Evolutionary conservation across 495 filamentous ascomycete species (phyloP).

Genomic region (Chaetomium tenue): DNA sequence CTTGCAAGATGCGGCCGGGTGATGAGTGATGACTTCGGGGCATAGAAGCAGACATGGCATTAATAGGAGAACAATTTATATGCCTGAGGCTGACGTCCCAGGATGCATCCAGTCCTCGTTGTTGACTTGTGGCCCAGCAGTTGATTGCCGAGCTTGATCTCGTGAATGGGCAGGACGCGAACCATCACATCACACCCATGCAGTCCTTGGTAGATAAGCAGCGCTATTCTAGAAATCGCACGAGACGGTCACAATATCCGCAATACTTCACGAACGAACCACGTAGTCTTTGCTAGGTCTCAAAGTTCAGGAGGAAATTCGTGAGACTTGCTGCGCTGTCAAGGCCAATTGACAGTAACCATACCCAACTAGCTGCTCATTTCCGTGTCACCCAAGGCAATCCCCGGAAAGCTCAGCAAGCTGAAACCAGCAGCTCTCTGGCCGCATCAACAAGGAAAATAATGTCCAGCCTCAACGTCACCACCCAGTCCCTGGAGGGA

Average conservation of each 20-base stretch:
- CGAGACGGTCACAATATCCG: conserved; percentile 24
- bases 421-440: neutral
- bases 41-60: conserved; percentile 27
- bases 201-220: neutral
- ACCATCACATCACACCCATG: neutral
- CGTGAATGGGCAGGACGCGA: conserved; percentile 24
- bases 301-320: too few species aligned
- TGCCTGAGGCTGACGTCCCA: neutral
- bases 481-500: conserved; percentile 43
- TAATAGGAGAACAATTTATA: conserved; percentile 9
- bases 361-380: neutral
- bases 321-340: neutral
- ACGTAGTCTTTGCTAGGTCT: too few species aligned
- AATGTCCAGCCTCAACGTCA: conserved; percentile 48
- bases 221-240: neutral
- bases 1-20: conserved; percentile 6
- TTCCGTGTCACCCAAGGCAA: neutral
- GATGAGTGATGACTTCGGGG: conserved; percentile 22
- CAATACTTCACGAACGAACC: conserved; percentile 20
- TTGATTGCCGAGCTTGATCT: conserved; percentile 23
- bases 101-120: neutral
- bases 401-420: conserved; percentile 20
- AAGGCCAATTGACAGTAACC: conserved; percentile 23
- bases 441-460: conserved; percentile 1
- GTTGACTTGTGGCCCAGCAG: conserved; percentile 1